phyloP scores from a whole-genome alignment of 164 flowering plant species.

The Tetracentron sinense region DNA sequence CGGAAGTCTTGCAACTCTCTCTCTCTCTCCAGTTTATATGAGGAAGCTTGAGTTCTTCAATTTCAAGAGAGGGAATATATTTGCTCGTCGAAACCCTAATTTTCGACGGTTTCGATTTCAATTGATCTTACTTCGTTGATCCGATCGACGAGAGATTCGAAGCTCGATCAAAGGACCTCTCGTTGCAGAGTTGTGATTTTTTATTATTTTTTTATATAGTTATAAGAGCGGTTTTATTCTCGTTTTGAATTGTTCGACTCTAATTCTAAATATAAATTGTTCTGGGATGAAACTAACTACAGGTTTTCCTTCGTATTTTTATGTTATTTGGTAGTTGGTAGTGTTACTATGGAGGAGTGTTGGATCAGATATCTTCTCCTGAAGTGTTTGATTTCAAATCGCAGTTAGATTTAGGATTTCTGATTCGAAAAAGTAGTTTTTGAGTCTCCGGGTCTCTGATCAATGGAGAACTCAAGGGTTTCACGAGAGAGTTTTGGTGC shows the following conservation, averaged over 20 bases:
- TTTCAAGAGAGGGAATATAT: too few relatives aligned
- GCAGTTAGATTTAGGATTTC: background rate
- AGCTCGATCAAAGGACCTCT: too few relatives aligned
- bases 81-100: too few relatives aligned
- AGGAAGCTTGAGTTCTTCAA: too few relatives aligned
- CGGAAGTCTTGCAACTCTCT: too few relatives aligned
- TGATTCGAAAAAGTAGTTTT: background rate
- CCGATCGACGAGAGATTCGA: too few relatives aligned
- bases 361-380: background rate
- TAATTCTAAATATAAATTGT: background rate
- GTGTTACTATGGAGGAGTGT: background rate
- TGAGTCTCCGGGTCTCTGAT: background rate
- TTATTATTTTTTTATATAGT: too few relatives aligned
- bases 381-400: background rate
- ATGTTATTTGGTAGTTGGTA: background rate
- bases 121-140: too few relatives aligned
- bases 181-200: too few relatives aligned
- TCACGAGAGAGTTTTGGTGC: constrained; percentile 7
- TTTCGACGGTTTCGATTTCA: too few relatives aligned
- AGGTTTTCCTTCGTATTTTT: background rate
- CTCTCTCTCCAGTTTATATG: too few relatives aligned
- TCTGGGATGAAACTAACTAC: background rate
- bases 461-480: constrained; percentile 16
- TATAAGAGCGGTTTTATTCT: too few relatives aligned
- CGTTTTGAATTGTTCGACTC: background rate